Percentiles rank a stretch among this genome's conserved stretches.
phyloP scores from a whole-genome alignment of 345 rosid genomes.

The Sonneratia alba region DNA sequence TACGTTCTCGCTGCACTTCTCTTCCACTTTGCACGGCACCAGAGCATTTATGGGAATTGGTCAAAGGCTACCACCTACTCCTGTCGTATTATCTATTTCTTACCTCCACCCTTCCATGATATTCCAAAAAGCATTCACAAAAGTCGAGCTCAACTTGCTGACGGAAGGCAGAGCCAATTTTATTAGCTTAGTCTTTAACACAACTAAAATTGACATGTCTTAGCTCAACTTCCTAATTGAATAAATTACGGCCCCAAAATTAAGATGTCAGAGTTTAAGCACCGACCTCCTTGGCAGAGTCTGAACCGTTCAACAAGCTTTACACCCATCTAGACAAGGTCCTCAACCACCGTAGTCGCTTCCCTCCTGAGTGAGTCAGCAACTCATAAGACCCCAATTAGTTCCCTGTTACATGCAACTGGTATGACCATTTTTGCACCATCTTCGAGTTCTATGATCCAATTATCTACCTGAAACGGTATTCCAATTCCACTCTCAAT shows the following conservation, averaged over 20 bases:
- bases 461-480: conserved; percentile 49
- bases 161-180: too few species aligned
- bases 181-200: too few species aligned
- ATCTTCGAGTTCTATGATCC: conserved; percentile 77
- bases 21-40: too few species aligned
- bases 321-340: conserved; percentile 86
- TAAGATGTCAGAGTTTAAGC: not conserved
- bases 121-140: too few species aligned
- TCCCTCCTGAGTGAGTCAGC: conserved; percentile 94
- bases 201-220: too few species aligned
- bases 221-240: too few species aligned
- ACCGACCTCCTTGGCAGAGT: conserved; percentile 83
- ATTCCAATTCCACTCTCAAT: conserved; percentile 52
- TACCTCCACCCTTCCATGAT: too few species aligned
- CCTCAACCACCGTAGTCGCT: conserved; percentile 79
- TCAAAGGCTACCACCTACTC: too few species aligned
- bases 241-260: not conserved
- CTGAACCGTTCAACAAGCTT: conserved; percentile 71
- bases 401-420: conserved; percentile 38
- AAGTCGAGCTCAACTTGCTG: too few species aligned
- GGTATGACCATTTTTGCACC: conserved; percentile 76
- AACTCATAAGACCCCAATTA: conserved; percentile 73
- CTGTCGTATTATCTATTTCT: too few species aligned
- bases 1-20: too few species aligned
- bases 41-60: too few species aligned